Conservation (phyloP, 768 basidiomycete species). For the Mycena indigotica region DNA sequence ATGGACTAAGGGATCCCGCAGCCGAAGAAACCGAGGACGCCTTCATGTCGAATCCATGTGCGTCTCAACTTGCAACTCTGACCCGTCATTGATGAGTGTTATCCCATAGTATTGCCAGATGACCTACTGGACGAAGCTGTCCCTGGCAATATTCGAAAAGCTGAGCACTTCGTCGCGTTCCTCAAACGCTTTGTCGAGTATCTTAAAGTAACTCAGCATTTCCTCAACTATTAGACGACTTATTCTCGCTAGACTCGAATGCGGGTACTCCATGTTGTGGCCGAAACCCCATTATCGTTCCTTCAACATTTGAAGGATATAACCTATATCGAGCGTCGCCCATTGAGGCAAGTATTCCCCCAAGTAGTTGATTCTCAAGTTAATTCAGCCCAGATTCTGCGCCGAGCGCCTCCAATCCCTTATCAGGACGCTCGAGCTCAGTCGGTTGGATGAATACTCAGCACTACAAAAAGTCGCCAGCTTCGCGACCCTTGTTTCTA, state of each 20-base stretch:
- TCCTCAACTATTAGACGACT: constrained; percentile 7
- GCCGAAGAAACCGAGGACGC: constrained; percentile 64
- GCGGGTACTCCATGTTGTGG: constrained; percentile 99
- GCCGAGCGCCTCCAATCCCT: constrained; percentile 94
- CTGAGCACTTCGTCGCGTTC: constrained; percentile 98
- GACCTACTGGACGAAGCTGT: constrained; percentile 94
- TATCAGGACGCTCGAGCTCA: constrained; percentile 89
- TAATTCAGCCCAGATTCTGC: constrained; percentile 70
- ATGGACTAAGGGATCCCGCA: constrained; percentile 82
- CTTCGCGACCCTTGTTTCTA: constrained; percentile 95
- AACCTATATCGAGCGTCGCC: constrained; percentile 94
- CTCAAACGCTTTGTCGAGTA: constrained; percentile 98
- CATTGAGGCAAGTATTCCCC: constrained; percentile 69
- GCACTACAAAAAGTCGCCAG: constrained; percentile 93
- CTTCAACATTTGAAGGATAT: constrained; percentile 98
- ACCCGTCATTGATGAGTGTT: constrained; percentile 4
- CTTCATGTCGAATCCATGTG: constrained; percentile 59
- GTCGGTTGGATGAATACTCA: constrained; percentile 86
- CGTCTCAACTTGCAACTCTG: background rate
- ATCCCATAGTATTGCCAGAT: constrained; percentile 77
- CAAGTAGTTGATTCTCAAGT: constrained; percentile 2
- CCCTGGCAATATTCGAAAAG: constrained; percentile 97
- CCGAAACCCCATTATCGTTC: constrained; percentile 96
- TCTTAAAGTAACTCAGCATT: constrained; percentile 67
- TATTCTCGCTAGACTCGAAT: constrained; percentile 76